A percentile compares a stretch with the other conserved stretches of the same genome.
phyloP scores from a whole-genome alignment of 2,329 filamentous ascomycete species.

The Colletotrichum sojae region DNA sequence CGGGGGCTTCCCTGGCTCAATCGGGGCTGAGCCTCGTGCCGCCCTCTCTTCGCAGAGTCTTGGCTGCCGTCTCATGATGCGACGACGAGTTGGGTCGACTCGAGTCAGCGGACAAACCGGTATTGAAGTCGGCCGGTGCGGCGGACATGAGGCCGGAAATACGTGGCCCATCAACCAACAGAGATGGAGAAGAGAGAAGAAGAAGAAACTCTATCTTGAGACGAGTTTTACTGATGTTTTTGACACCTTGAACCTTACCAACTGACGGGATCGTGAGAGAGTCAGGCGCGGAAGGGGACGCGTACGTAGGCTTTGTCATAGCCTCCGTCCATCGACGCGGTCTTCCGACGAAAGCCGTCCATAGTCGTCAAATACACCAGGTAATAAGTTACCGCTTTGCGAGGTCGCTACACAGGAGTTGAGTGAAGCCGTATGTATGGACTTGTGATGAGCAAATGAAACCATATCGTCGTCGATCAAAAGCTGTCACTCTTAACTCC shows the following conservation, averaged over 20 bases:
- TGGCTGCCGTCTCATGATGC: conserved; percentile 35
- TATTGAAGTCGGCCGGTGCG: conserved; percentile 1
- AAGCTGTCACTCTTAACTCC: background rate
- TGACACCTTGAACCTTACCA: conserved; percentile 29
- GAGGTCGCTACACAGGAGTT: too few species aligned
- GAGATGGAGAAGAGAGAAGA: background rate
- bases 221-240: conserved; percentile 35
- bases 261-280: conserved; percentile 17
- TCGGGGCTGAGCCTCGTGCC: conserved; percentile 24
- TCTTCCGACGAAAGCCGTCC: background rate
- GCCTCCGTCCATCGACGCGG: conserved; percentile 2
- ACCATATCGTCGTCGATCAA: background rate
- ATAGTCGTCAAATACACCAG: background rate
- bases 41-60: conserved; percentile 2
- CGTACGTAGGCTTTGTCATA: conserved; percentile 13
- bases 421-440: background rate
- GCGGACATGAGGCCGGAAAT: background rate
- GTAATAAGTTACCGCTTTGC: too few species aligned
- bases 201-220: conserved; percentile 24
- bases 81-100: conserved; percentile 1
- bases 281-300: conserved; percentile 12
- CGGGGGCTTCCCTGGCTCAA: conserved; percentile 7
- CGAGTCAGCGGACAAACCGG: conserved; percentile 27
- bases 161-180: too few species aligned
- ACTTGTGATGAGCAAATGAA: background rate